phyloP scores from a whole-genome alignment of 345 rosid genomes.

The Heritiera fomes region DNA sequence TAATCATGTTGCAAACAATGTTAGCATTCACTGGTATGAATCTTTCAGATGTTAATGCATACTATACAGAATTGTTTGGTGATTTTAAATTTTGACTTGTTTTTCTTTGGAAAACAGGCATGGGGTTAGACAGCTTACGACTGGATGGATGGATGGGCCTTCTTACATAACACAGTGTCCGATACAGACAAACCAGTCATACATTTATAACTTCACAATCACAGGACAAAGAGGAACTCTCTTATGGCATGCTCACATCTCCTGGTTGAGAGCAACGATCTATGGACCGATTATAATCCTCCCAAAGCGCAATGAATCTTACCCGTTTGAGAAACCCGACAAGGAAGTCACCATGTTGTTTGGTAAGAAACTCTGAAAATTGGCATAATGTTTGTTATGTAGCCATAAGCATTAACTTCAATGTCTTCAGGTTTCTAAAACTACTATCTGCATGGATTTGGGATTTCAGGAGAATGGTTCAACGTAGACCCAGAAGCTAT shows the following conservation, averaged over 20 bases:
- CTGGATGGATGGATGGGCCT: slow-evolving; percentile 66
- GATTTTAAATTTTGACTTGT: neutral
- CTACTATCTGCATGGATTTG: neutral
- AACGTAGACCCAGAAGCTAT: slow-evolving; percentile 55
- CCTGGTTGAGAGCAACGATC: slow-evolving; percentile 57
- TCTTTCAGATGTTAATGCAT: neutral
- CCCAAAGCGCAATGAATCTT: slow-evolving; percentile 45
- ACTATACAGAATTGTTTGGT: neutral
- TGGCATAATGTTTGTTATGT: too few relatives aligned
- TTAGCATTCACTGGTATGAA: slow-evolving; percentile 54
- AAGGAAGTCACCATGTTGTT: slow-evolving; percentile 55
- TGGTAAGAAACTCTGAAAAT: slow-evolving; percentile 35
- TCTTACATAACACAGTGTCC: slow-evolving; percentile 64
- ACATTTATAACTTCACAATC: slow-evolving; percentile 56
- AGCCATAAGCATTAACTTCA: neutral
- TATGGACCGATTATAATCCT: slow-evolving; percentile 62
- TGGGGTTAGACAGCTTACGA: slow-evolving; percentile 53
- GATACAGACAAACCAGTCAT: slow-evolving; percentile 50
- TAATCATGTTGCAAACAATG: slow-evolving; percentile 51
- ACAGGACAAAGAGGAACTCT: slow-evolving; percentile 66
- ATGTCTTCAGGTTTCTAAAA: neutral
- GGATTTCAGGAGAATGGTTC: slow-evolving; percentile 63
- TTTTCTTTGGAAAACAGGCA: slow-evolving; percentile 42
- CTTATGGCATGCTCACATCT: slow-evolving; percentile 69
- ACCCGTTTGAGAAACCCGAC: slow-evolving; percentile 60